Conservation (phyloP, 352 stramenopile species). For the Pythium coloratum region DNA sequence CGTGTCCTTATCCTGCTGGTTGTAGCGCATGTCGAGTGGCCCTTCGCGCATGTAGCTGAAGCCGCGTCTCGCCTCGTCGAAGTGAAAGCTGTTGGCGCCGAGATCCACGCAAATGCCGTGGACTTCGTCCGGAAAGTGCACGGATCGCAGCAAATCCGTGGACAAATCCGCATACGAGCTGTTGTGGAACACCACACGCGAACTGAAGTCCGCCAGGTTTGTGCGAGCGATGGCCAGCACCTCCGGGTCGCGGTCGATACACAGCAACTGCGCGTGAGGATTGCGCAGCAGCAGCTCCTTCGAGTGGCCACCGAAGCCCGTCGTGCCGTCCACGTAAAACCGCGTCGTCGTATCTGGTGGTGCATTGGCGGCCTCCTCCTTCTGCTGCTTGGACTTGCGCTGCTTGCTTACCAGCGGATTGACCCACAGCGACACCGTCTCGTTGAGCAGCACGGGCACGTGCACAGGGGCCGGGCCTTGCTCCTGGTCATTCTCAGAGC, state of each 20-base stretch:
- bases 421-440: slow-evolving; percentile 42
- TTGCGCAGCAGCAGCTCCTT: slow-evolving; percentile 53
- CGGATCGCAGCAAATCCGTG: slow-evolving; percentile 32
- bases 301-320: slow-evolving; percentile 70
- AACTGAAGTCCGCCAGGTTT: slow-evolving; percentile 48
- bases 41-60: slow-evolving; percentile 78
- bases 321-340: slow-evolving; percentile 77
- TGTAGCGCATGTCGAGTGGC: slow-evolving; percentile 81
- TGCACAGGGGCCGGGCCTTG: slow-evolving; percentile 29
- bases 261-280: slow-evolving; percentile 56
- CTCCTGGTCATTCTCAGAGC: not conserved
- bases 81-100: slow-evolving; percentile 83
- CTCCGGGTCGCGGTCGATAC: slow-evolving; percentile 78
- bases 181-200: slow-evolving; percentile 51
- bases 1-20: slow-evolving; percentile 36
- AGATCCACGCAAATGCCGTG: slow-evolving; percentile 79
- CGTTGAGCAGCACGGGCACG: slow-evolving; percentile 59
- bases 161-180: slow-evolving; percentile 66
- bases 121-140: slow-evolving; percentile 49
- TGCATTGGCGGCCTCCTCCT: not conserved
- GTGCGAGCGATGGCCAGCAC: slow-evolving; percentile 54
- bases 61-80: slow-evolving; percentile 61
- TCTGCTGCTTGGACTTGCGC: slow-evolving; percentile 8
- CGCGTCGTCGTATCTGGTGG: slow-evolving; percentile 10
- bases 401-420: slow-evolving; percentile 14